Base-by-base conservation (phyloP, 805 yeast species). In the Candida orba region DNA sequence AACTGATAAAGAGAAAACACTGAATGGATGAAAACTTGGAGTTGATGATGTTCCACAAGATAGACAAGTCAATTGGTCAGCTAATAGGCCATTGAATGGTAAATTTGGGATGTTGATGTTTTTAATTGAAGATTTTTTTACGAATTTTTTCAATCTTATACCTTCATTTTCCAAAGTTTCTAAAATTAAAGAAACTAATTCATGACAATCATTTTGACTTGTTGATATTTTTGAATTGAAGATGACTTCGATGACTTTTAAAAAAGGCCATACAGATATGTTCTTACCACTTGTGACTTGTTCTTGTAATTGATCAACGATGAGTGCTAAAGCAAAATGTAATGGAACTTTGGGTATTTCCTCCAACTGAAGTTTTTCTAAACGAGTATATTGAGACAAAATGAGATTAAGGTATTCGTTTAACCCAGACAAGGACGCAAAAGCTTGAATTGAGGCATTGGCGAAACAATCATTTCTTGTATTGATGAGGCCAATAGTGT, bases 141-240 rank as follows among this genome's bases (percentile, higher is more conserved):
- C 51, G 40, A 66, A 66, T 39, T 64, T 67, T 30, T 59, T 62
- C 38, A 80, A 46, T 36, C 63, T 64, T 9, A 66, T 53, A 51
- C 75, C 71, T 57, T 91, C 97, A 43, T 71, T 72, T 40, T 83
- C 79, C 40, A 93, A 66, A 0, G 91, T 81, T 54, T 90, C 95
- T 20, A 91, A 65, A 18, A 90, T 71, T 41, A 87, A 64, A 58
- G 88, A 95, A 27, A 91, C 75, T 50, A 93, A 70, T 57, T 91
- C 99, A 54, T 93, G 97, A 0, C 98, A 96, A 65, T 91, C 99
- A 57, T 91, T 95, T 61, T 93, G 99, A 37, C 76, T 77, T 31
- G 84, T 67, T 3, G 95, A 81, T 24, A 93, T 81, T 50, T 76
- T 78, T 4, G 90, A 80, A 43, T 79, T 75, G 64, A 81, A 84